These are phyloP conservation scores for Annona squamosa DNA, from an alignment of 164 flowering plant species.

Conservation along the genomic window DNA sequence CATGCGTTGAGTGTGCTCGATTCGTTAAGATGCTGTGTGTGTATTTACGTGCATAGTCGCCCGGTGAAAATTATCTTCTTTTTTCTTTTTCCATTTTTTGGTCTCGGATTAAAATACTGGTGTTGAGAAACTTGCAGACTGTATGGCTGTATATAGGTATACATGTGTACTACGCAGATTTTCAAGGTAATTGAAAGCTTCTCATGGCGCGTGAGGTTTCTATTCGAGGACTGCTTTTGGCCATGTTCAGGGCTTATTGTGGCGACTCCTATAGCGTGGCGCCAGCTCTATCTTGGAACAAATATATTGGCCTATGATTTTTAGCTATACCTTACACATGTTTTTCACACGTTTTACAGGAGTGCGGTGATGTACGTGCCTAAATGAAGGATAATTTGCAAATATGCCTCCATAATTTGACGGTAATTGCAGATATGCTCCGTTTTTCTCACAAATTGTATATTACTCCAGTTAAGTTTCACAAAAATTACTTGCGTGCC, in stretches of 20 bases:
- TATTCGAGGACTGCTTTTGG: too few species aligned
- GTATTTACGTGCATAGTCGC: neutral
- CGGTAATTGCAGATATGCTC: too few species aligned
- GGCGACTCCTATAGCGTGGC: too few species aligned
- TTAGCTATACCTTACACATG: neutral
- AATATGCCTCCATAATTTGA: too few species aligned
- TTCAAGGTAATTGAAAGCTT: neutral
- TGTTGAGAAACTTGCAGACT: neutral
- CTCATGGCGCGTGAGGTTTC: too few species aligned
- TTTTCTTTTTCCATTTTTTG: neutral
- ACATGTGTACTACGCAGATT: neutral
- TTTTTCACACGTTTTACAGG: neutral
- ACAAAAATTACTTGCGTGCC: too few species aligned
- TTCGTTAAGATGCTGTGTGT: neutral
- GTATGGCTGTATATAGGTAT: neutral
- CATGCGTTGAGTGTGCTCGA: constrained; percentile 17
- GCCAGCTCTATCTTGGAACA: too few species aligned
- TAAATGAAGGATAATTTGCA: too few species aligned
- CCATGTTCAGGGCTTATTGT: too few species aligned
- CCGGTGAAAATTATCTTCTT: neutral
- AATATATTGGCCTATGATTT: neutral
- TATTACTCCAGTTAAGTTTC: too few species aligned
- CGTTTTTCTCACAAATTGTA: too few species aligned
- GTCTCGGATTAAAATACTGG: neutral
- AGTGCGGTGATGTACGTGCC: neutral